phyloP scores from a whole-genome alignment of 495 filamentous ascomycete species.

The Bacidia rubella region DNA sequence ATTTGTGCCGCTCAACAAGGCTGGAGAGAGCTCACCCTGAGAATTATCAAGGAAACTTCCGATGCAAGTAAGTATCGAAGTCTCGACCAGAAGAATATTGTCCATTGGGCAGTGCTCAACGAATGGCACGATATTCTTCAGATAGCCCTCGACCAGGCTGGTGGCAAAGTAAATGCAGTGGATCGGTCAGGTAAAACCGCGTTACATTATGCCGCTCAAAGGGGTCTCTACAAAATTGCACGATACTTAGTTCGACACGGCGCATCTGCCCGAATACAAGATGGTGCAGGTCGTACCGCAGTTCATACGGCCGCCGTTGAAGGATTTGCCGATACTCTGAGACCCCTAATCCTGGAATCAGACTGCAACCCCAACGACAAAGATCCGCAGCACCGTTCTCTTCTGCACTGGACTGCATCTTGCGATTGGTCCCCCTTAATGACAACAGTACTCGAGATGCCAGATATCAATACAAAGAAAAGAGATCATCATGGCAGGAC shows the following conservation, averaged over 20 bases:
- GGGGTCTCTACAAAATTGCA: background rate
- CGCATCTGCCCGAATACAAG: slow-evolving; percentile 1
- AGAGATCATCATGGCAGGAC: slow-evolving; percentile 3
- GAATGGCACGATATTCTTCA: slow-evolving; percentile 3
- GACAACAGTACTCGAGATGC: background rate
- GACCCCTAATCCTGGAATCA: slow-evolving; percentile 1
- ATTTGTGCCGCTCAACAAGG: background rate
- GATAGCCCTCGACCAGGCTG: background rate
- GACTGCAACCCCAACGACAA: background rate
- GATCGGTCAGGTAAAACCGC: background rate
- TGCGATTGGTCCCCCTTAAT: slow-evolving; percentile 1
- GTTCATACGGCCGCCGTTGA: slow-evolving; percentile 5
- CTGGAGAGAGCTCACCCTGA: background rate
- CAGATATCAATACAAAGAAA: background rate
- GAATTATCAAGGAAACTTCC: background rate
- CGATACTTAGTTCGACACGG: slow-evolving; percentile 1
- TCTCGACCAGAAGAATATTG: background rate
- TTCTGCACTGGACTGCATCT: slow-evolving; percentile 2
- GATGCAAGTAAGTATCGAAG: background rate
- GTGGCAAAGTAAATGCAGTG: background rate
- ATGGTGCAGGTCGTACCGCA: background rate
- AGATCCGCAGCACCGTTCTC: slow-evolving; percentile 1
- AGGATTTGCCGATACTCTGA: slow-evolving; percentile 1
- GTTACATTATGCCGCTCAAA: slow-evolving; percentile 4
- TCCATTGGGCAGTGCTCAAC: slow-evolving; percentile 4